Evolutionary conservation across 1,139 yeast species (phyloP).

Genomic region (Hansenula lynferdii): DNA sequence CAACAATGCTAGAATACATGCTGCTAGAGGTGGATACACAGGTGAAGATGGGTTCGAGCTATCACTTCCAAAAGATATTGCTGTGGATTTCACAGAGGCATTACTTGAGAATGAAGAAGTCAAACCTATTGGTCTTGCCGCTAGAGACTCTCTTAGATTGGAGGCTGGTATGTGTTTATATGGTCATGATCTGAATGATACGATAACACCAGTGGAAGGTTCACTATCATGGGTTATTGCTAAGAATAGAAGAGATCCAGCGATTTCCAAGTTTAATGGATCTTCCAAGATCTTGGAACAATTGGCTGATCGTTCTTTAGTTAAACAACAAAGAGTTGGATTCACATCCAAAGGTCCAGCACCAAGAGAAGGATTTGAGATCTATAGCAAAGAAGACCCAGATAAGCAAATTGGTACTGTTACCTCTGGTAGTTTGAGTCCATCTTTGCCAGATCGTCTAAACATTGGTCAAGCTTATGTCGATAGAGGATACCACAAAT

Average conservation of each 20-base stretch:
- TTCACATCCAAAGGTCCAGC: constrained; percentile 79
- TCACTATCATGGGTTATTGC: constrained; percentile 87
- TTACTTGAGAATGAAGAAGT: constrained; percentile 56
- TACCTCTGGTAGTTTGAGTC: constrained; percentile 91
- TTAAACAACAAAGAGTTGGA: constrained; percentile 71
- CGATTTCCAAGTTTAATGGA: constrained; percentile 61
- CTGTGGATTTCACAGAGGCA: constrained; percentile 57
- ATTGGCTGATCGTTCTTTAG: constrained; percentile 55
- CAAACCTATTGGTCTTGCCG: constrained; percentile 91
- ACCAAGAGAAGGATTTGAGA: constrained; percentile 78
- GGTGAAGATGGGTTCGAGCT: constrained; percentile 98
- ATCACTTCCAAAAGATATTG: constrained; percentile 63
- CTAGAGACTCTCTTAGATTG: constrained; percentile 88
- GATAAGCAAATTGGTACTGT: constrained; percentile 62
- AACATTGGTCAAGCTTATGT: constrained; percentile 93
- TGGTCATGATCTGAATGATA: constrained; percentile 84
- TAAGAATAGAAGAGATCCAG: constrained; percentile 57
- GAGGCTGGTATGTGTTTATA: constrained; percentile 99
- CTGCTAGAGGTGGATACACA: constrained; percentile 94
- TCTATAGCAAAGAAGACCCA: constrained; percentile 45
- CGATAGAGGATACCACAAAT: constrained; percentile 65
- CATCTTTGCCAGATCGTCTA: constrained; percentile 61
- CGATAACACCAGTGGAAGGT: constrained; percentile 85
- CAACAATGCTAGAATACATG: constrained; percentile 44
- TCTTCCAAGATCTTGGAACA: constrained; percentile 64